Conservation (phyloP, 2,329 filamentous ascomycete genomes). For the Ophiostoma populinum region DNA sequence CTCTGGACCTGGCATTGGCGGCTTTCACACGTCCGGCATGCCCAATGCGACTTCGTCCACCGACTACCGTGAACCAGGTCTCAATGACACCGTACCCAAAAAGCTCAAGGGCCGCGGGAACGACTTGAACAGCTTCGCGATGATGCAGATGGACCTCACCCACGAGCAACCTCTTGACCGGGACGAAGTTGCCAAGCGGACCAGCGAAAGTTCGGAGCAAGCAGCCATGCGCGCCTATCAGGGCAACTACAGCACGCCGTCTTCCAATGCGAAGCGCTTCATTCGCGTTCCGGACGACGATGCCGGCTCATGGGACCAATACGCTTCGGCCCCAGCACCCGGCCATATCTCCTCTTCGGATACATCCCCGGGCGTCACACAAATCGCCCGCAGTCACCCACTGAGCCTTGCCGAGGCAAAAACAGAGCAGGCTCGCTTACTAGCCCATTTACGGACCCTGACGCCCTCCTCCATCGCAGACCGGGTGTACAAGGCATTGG, state of each 20-base stretch:
- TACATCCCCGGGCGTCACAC: too few species aligned
- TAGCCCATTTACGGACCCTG: conserved; percentile 37
- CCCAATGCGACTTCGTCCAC: neutral
- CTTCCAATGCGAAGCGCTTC: conserved; percentile 26
- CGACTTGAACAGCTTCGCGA: conserved; percentile 38
- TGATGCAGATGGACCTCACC: conserved; percentile 42
- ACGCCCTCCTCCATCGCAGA: conserved; percentile 40
- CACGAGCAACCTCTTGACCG: conserved; percentile 26
- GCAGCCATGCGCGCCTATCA: conserved; percentile 38
- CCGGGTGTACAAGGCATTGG: conserved; percentile 42
- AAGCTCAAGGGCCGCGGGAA: conserved; percentile 43
- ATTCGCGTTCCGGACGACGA: conserved; percentile 18
- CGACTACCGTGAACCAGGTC: conserved; percentile 25
- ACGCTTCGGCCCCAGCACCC: conserved; percentile 3
- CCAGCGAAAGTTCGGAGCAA: conserved; percentile 42
- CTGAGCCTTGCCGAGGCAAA: conserved; percentile 33
- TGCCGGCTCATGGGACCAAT: conserved; percentile 4
- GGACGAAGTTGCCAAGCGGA: conserved; percentile 38
- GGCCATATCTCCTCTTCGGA: too few species aligned
- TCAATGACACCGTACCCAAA: conserved; percentile 41
- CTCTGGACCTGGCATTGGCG: neutral
- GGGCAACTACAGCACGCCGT: conserved; percentile 28
- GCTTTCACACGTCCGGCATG: neutral
- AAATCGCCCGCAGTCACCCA: conserved; percentile 2
- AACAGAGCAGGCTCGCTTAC: conserved; percentile 39